These are phyloP conservation scores for Ustilago nuda DNA, from an alignment of 1,284 basidiomycete genomes.

Conservation along the genomic window DNA sequence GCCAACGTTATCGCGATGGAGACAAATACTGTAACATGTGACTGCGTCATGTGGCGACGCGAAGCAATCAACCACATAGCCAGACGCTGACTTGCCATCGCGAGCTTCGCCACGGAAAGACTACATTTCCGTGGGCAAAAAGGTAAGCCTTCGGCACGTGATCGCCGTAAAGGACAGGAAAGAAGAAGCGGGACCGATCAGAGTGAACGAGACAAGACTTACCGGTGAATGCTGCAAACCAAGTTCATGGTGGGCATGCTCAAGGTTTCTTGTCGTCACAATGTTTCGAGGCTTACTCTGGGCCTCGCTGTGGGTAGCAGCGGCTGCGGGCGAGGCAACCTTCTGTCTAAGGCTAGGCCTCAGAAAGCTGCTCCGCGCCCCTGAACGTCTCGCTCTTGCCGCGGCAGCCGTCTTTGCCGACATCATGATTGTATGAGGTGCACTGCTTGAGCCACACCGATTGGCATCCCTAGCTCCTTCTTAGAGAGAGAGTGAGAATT, in stretches of 20 bases:
- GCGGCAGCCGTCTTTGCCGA: slow-evolving; percentile 32
- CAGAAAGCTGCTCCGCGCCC: background rate
- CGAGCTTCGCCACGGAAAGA: background rate
- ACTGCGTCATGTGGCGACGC: background rate
- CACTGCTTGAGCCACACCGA: slow-evolving; percentile 3
- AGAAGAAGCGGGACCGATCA: background rate
- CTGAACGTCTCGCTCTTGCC: slow-evolving; percentile 6
- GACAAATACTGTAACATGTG: background rate
- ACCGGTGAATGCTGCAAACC: slow-evolving; percentile 19
- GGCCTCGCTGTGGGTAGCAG: background rate
- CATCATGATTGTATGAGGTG: background rate
- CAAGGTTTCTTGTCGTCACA: background rate
- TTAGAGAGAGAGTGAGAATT: too few relatives aligned
- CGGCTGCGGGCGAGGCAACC: background rate
- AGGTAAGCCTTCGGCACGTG: background rate
- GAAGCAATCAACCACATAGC: background rate
- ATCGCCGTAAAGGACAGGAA: background rate
- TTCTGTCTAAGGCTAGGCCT: too few relatives aligned
- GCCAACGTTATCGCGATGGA: too few relatives aligned
- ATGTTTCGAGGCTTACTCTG: background rate
- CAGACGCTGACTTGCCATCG: background rate
- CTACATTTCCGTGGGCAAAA: background rate
- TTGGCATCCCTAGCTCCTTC: too few relatives aligned
- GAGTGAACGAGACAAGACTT: slow-evolving; percentile 12
- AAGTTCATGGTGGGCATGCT: background rate